These are phyloP conservation scores for Fusarium chlamydosporum DNA, from an alignment of 2,329 filamentous ascomycete genomes.

Conservation along the genomic window DNA sequence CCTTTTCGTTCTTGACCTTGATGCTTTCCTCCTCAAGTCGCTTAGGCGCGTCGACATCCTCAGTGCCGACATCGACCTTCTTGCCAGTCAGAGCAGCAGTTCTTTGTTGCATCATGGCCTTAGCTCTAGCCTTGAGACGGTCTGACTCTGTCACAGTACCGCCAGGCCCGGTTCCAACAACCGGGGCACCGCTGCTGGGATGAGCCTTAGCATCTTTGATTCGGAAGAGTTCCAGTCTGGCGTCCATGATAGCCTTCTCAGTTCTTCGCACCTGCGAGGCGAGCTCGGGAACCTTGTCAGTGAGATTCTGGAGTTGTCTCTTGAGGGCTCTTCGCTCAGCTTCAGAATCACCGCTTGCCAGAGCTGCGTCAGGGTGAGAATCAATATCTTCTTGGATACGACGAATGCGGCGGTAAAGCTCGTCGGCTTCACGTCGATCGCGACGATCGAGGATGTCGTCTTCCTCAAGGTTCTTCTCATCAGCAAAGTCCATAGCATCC, in stretches of 20 bases:
- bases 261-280: constrained; percentile 92
- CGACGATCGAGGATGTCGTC: constrained; percentile 92
- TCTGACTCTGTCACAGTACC: constrained; percentile 93
- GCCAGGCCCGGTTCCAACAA: constrained; percentile 93
- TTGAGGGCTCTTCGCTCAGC: constrained; percentile 89
- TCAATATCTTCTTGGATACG: constrained; percentile 96
- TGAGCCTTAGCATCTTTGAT: constrained; percentile 93
- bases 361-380: constrained; percentile 81
- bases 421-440: constrained; percentile 92
- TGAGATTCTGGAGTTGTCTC: constrained; percentile 88
- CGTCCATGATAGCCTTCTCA: constrained; percentile 93
- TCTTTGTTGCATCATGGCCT: constrained; percentile 98
- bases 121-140: constrained; percentile 92
- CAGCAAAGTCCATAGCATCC: constrained; percentile 96
- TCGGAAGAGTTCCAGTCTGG: constrained; percentile 91
- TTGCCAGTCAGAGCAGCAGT: constrained; percentile 92
- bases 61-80: constrained; percentile 76
- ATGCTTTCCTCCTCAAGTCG: constrained; percentile 90
- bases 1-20: constrained; percentile 84
- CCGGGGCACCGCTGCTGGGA: constrained; percentile 81
- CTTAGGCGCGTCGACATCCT: constrained; percentile 84
- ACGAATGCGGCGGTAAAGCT: constrained; percentile 91
- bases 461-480: constrained; percentile 90
- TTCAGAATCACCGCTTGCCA: constrained; percentile 82
- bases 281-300: constrained; percentile 90